Evolutionary conservation across 768 basidiomycete genomes (phyloP).

Genomic region (Dentipellis sp.): DNA sequence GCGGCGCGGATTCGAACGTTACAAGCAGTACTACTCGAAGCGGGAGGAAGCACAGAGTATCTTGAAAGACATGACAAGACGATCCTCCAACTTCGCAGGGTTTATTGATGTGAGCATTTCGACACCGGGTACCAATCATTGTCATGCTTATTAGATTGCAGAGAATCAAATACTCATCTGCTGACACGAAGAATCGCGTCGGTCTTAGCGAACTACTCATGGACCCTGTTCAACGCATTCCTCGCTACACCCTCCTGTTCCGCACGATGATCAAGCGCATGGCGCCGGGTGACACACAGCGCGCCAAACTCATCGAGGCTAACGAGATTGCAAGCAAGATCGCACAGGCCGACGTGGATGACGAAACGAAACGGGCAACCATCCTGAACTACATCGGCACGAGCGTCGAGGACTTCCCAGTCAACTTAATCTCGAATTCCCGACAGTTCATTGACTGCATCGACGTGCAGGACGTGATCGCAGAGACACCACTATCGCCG

Average conservation of each 20-base stretch:
- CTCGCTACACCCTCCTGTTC: constrained; percentile 88
- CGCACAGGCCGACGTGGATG: constrained; percentile 85
- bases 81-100: constrained; percentile 70
- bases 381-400: constrained; percentile 80
- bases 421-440: constrained; percentile 80
- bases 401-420: constrained; percentile 86
- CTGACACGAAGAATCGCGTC: constrained; percentile 69
- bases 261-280: constrained; percentile 90
- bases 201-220: constrained; percentile 87
- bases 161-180: constrained; percentile 81
- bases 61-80: constrained; percentile 74
- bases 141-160: constrained; percentile 21
- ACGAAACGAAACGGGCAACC: constrained; percentile 82
- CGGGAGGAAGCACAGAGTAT: constrained; percentile 88
- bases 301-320: constrained; percentile 72
- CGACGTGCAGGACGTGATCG: constrained; percentile 78
- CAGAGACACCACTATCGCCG: constrained; percentile 40
- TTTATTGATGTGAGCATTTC: constrained; percentile 71
- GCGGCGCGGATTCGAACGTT: constrained; percentile 78
- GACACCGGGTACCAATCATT: not conserved
- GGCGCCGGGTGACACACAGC: constrained; percentile 67
- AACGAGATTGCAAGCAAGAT: constrained; percentile 86
- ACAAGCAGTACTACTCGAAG: constrained; percentile 85
- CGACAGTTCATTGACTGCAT: constrained; percentile 87
- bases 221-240: constrained; percentile 95